Percentiles rank a stretch among this genome's conserved stretches.
phyloP scores from a whole-genome alignment of 2,329 filamentous ascomycete species.

The Neurospora sp. region DNA sequence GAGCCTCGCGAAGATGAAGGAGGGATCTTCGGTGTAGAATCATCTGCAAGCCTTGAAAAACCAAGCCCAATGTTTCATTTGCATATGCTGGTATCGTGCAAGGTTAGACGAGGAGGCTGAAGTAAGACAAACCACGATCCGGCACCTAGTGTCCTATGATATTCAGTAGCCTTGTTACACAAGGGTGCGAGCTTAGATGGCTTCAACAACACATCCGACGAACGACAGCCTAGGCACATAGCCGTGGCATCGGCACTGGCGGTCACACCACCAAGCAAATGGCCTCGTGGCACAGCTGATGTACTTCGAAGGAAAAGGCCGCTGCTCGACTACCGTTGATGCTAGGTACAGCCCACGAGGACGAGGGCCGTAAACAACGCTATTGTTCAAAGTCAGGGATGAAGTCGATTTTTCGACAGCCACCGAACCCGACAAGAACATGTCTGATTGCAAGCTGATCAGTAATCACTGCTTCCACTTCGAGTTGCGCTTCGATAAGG shows the following conservation, averaged over 20 bases:
- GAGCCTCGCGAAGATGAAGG: background rate
- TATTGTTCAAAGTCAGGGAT: background rate
- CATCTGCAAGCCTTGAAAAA: background rate
- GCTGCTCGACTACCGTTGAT: background rate
- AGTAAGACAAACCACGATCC: background rate
- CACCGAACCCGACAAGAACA: background rate
- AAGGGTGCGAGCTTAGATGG: background rate
- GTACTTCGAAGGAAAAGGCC: background rate
- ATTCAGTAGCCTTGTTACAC: background rate
- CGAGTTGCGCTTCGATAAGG: background rate
- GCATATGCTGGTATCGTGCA: background rate
- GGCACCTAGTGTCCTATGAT: background rate
- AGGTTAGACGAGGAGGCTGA: background rate
- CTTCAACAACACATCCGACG: background rate
- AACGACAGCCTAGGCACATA: background rate
- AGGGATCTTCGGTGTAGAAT: background rate
- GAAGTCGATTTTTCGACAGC: background rate
- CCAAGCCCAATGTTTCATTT: background rate
- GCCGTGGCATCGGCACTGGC: background rate
- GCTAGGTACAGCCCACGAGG: background rate
- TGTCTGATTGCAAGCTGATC: background rate
- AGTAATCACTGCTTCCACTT: background rate
- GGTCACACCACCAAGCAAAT: background rate
- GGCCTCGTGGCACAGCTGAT: background rate
- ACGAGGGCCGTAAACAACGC: background rate